These are phyloP conservation scores for Angophora floribunda DNA, from an alignment of 345 rosid genomes.

Conservation along the genomic window DNA sequence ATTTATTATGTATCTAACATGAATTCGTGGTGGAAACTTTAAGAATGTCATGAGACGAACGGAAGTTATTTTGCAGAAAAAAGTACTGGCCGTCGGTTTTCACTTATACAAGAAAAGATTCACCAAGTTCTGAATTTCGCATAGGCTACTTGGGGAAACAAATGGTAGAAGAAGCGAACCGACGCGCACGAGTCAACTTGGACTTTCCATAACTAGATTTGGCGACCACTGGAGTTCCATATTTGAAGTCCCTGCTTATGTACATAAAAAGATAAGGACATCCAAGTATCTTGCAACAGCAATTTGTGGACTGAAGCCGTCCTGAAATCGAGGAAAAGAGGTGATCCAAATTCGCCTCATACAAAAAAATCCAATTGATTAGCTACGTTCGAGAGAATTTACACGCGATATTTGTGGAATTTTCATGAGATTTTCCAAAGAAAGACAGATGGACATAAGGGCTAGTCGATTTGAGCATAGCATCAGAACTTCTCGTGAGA, in stretches of 20 bases:
- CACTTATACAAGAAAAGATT: background rate
- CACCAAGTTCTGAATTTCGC: background rate
- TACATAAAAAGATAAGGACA: no score
- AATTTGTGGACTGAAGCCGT: background rate
- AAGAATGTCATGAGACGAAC: no score
- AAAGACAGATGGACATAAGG: background rate
- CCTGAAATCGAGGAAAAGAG: background rate
- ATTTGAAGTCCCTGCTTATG: no score
- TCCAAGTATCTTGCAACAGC: background rate
- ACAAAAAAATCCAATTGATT: background rate
- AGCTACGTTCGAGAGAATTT: background rate
- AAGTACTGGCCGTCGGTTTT: background rate
- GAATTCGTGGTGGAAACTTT: no score
- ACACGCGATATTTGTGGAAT: background rate
- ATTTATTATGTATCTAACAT: no score
- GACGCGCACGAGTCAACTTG: no score
- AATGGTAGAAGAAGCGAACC: no score
- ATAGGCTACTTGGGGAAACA: background rate
- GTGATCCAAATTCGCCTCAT: background rate
- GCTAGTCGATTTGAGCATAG: background rate
- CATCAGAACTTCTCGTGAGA: background rate
- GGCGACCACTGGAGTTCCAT: background rate
- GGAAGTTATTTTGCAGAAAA: background rate
- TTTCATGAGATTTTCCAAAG: background rate
- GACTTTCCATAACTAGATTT: no score